Conservation (phyloP, 2,329 filamentous ascomycete genomes). For the Neopestalotiopsis rosae region DNA sequence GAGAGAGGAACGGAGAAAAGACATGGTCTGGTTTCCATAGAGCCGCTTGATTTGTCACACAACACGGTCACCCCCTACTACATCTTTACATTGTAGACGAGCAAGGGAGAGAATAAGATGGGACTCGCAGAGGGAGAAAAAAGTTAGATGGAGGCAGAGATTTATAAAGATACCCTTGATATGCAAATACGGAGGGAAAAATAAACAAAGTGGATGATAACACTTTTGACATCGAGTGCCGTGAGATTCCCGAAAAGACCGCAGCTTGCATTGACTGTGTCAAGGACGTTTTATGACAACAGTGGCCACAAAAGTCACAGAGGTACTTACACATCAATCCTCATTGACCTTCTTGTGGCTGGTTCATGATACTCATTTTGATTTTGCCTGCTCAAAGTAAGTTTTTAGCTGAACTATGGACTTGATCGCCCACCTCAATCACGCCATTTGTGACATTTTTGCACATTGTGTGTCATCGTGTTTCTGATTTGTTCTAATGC, state of each 20-base stretch:
- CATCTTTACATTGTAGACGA: background rate
- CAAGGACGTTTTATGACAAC: background rate
- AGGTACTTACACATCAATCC: no score
- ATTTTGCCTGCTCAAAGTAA: no score
- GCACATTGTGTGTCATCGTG: no score
- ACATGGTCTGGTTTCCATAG: background rate
- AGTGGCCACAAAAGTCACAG: background rate
- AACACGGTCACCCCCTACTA: background rate
- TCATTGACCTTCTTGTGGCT: no score
- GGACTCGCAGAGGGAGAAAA: background rate
- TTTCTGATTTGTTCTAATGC: no score
- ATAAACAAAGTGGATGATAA: background rate
- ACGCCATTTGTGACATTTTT: no score
- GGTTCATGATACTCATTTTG: no score
- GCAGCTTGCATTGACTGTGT: no score
- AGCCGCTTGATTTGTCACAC: background rate
- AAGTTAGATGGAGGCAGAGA: background rate
- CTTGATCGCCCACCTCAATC: no score
- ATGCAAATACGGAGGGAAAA: constrained; percentile 11
- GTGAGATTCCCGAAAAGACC: background rate
- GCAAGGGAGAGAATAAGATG: background rate
- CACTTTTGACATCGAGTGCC: background rate
- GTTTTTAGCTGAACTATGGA: no score
- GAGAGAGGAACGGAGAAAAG: background rate
- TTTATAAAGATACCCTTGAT: constrained; percentile 8